Percentiles rank a stretch among this genome's conserved stretches.
Evolutionary conservation across 225 moss, liverwort and hornwort genomes (phyloP).

Genomic region (Takakia lepidozioides): DNA sequence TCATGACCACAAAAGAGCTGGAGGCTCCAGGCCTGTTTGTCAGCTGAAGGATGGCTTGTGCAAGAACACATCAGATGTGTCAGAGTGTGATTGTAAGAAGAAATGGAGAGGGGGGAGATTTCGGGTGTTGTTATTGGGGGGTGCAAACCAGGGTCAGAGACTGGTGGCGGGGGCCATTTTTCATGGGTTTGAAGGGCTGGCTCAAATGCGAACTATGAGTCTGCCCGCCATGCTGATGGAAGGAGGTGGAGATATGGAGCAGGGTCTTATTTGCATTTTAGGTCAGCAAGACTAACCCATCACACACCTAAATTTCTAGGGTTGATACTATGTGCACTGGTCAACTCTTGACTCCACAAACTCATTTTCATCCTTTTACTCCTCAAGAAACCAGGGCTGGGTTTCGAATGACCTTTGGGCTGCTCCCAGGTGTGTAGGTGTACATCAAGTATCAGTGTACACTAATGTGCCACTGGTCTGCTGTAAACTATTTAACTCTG

Average conservation of each 20-base stretch:
- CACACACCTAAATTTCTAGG: too few relatives aligned
- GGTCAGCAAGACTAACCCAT: conserved; percentile 16
- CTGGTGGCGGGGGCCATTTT: conserved; percentile 54
- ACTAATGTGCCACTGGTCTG: too few relatives aligned
- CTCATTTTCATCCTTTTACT: too few relatives aligned
- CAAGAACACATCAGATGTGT: conserved; percentile 18
- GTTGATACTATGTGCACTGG: too few relatives aligned
- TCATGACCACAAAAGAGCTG: conserved; percentile 3
- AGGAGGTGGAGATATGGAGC: conserved; percentile 60
- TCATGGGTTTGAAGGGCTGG: conserved; percentile 52
- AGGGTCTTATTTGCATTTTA: conserved; percentile 63
- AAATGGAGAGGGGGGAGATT: conserved; percentile 49
- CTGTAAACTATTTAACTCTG: too few relatives aligned
- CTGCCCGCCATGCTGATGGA: conserved; percentile 79
- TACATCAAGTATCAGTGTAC: too few relatives aligned
- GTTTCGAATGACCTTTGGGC: too few relatives aligned
- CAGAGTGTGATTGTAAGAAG: conserved; percentile 11
- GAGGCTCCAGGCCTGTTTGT: conserved; percentile 15
- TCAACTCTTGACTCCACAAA: too few relatives aligned
- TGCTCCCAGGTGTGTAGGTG: too few relatives aligned
- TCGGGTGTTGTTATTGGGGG: conserved; percentile 52
- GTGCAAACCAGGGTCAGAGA: conserved; percentile 56
- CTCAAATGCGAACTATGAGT: conserved; percentile 59
- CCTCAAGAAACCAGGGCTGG: too few relatives aligned
- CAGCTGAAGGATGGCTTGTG: conserved; percentile 14